Conservation (phyloP, 179 eudicot genomes). For the Silene coronaria region DNA sequence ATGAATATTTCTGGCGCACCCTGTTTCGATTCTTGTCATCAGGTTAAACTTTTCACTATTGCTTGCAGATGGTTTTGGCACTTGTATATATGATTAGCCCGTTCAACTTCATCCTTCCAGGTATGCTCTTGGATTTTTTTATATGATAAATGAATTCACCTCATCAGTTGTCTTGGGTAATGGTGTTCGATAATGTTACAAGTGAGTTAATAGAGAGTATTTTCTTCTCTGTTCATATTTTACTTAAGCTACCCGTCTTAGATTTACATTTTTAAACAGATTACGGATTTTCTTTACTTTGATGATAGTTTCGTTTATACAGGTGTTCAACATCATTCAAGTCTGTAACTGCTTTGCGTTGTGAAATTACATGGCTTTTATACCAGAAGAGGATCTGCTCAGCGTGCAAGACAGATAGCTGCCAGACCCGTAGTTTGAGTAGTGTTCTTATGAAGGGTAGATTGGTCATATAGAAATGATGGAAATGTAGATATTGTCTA, state of each 20-base stretch:
- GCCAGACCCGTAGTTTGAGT: not conserved
- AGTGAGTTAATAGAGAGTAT: too few species aligned
- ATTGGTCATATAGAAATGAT: not conserved
- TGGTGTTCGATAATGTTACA: not conserved
- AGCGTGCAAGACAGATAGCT: constrained; percentile 27
- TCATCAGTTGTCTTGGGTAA: not conserved
- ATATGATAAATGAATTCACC: too few species aligned
- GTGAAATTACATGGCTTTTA: constrained; percentile 26
- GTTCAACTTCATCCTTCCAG: constrained; percentile 33
- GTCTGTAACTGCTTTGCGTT: constrained; percentile 23
- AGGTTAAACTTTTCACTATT: not conserved
- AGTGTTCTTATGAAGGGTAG: not conserved
- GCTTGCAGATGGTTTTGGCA: constrained; percentile 37
- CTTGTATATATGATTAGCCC: constrained; percentile 29
- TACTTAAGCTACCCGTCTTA: not conserved
- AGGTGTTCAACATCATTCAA: constrained; percentile 16
- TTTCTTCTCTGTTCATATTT: not conserved
- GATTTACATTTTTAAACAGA: not conserved
- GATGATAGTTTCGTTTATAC: not conserved
- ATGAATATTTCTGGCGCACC: not conserved
- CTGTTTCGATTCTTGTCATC: not conserved
- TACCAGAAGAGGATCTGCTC: constrained; percentile 20
- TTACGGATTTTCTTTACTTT: too few species aligned
- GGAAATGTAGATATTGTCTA: not conserved
- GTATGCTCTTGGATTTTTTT: constrained; percentile 15